Percentiles rank a stretch among this genome's conserved stretches.
These are phyloP conservation scores for Sarcocystis neurona DNA, from an alignment of 169 alveolate genomes.

Conservation along the genomic window DNA sequence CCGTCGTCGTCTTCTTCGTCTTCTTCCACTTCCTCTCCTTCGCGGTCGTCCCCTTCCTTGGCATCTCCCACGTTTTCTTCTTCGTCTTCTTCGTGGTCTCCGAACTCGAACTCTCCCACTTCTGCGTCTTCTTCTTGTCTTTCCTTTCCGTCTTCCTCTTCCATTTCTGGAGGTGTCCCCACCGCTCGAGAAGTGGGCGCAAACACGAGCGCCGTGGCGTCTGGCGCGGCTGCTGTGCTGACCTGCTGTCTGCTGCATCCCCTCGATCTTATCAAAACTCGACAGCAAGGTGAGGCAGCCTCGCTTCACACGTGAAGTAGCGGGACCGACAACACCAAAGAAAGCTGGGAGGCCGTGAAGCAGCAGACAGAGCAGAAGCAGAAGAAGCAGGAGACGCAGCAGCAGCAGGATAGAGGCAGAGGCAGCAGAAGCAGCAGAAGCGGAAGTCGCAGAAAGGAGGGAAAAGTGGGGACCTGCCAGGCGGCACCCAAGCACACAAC, in stretches of 20 bases:
- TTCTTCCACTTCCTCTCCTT: neutral
- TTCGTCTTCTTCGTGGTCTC: neutral
- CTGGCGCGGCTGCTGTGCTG: slow-evolving; percentile 62
- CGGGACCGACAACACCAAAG: neutral
- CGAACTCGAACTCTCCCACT: too few species aligned
- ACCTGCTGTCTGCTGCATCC: slow-evolving; percentile 66
- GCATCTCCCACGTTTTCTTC: neutral
- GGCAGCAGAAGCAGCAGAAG: too few species aligned
- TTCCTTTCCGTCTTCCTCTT: neutral
- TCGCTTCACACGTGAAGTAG: neutral
- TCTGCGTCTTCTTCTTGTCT: neutral
- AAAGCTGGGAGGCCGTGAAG: neutral
- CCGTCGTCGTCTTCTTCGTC: neutral
- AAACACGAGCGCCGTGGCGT: slow-evolving; percentile 41
- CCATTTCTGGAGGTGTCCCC: neutral
- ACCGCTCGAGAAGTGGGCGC: neutral
- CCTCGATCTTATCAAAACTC: slow-evolving; percentile 64
- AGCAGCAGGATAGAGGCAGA: too few species aligned
- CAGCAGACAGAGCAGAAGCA: neutral
- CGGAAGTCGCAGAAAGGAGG: too few species aligned
- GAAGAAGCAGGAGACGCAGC: neutral
- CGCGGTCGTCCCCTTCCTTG: neutral
- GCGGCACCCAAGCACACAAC: too few species aligned
- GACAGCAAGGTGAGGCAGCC: slow-evolving; percentile 63
- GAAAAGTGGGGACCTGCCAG: too few species aligned